Conservation (phyloP, 192 early-diverging fungal species). For the Entophlyctis luteolus region DNA sequence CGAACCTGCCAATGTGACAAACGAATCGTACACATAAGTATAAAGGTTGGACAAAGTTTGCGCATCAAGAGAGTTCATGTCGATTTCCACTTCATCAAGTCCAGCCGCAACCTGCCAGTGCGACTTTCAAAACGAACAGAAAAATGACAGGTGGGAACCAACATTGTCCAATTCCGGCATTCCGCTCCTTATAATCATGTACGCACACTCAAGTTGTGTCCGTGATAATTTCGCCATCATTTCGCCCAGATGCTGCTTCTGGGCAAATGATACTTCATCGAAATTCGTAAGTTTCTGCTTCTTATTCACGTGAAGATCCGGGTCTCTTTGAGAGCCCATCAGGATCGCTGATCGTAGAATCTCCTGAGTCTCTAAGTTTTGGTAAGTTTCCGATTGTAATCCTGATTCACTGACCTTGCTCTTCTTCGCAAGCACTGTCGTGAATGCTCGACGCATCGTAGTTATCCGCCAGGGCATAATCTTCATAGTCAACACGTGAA, state of each 20-base stretch:
- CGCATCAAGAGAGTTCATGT: constrained; percentile 86
- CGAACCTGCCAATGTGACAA: no score
- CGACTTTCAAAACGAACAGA: not conserved
- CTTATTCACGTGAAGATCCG: not conserved
- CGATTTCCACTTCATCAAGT: constrained; percentile 89
- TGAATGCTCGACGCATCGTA: no score
- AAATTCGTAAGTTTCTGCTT: not conserved
- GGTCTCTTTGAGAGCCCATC: constrained; percentile 30
- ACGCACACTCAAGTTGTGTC: constrained; percentile 63
- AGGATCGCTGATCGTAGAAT: not conserved
- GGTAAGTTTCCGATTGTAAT: no score
- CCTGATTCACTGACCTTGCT: no score
- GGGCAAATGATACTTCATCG: constrained; percentile 72
- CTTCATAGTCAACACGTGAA: no score
- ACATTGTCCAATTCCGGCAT: constrained; percentile 20
- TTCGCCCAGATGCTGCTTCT: constrained; percentile 81
- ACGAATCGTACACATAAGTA: no score
- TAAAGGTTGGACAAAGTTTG: constrained; percentile 79
- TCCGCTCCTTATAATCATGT: constrained; percentile 66
- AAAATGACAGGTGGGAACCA: not conserved
- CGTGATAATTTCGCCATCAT: constrained; percentile 53
- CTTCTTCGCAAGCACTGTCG: no score
- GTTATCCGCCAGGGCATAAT: no score
- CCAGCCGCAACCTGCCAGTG: constrained; percentile 34
- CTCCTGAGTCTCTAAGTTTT: no score